Evolutionary conservation across 2,329 filamentous ascomycete genomes (phyloP), one percentile per base, ranked within the genome.

Genomic region (Cyphellophora attinorum): DNA sequence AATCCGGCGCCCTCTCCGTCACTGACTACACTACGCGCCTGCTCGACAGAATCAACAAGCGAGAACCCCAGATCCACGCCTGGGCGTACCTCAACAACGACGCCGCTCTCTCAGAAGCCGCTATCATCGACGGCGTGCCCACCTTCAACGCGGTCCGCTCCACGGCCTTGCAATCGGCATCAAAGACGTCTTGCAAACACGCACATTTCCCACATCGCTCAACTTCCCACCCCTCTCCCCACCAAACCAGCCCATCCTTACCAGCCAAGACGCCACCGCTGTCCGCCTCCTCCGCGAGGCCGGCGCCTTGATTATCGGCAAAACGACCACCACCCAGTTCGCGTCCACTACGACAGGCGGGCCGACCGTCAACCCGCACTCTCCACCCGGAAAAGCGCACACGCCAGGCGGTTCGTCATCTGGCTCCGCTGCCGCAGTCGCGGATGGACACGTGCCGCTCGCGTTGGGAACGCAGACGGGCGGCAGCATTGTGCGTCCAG

Each of bases 361-460:
- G 1, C 62, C 61, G 33, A 76, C 74, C 1, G 50, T 55, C 3
- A 83, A 83, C 49, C 74, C 78, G 0, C 69, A 72, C 40, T 58
- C 68, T 39, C 39, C 57, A 0, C n/a, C n/a, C n/a, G n/a, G n/a
- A 8, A 25, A 8, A 8, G 40, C 38, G 0, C 62, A 67, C 4
- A 81, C 78, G 0, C 78, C 79, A 0, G 79, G 79, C 1, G 79
- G 79, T 29, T 81, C 77, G 0, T 81, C 76, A 0, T 74, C 76
- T 0, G 79, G 79, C 0, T 81, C 77, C 0, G 79, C 65, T 0
- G 76, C 78, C 0, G 76, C 74, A 1, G 76, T 83, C 0, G 77
- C 61, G 5, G 79, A 82, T 42, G 69, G 70, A 34, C 78, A 82
- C 42, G 68, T 67, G 1, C 73, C 76, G 0, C 47, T 82, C 8